Evolutionary conservation across 495 filamentous ascomycete genomes (phyloP), one percentile per base, ranked within the genome.

Genomic region (Copromyces sp.): DNA sequence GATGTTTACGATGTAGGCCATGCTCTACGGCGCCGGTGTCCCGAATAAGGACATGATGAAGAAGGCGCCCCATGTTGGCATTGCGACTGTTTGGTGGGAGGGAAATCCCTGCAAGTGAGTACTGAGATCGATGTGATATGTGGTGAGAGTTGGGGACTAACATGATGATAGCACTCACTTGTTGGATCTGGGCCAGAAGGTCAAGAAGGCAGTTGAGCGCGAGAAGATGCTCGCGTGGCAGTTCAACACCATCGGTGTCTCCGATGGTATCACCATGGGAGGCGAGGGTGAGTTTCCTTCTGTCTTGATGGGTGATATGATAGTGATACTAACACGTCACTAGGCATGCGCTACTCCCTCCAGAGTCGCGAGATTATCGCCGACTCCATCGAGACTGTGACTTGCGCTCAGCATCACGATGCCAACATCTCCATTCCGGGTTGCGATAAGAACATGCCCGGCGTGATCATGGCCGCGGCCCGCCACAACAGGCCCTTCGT

Each of bases 401-500:
- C 94, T 2, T 95, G 92, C 76, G 91, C 91, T 8, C 90, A 93
- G 80, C 90, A 89, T 70, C 94, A 99, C 80, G 95, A 99, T 75
- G 95, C 95, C 71, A 96, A 94, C 78, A 94, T 99, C 76, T 89
- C 93, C 35, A 95, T 99, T 74, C 94, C 95, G 2, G 95, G 95
- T 11, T 99, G 95, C 78, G 95, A 99, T 81, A 99, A 99, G 86
- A 99, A 99, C 77, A 99, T 99, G 95, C 95, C 95, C 2, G 95
- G 95, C 72, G 85, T 87, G 3, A 76, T 88, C 59, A 88, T 88
- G 84, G 87, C 86, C 0, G 87, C 87, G 81, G 93, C 94, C 14
- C 88, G 95, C 47, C 94, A 97, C 81, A 98, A 99, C 83, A 89
- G 95, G 17, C 95, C 95, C 6, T 89, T 89, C 73, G 78, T 89